Percentiles rank a stretch among this genome's conserved stretches.
phyloP scores from a whole-genome alignment of 345 rosid species.

The Populus ilicifolia region DNA sequence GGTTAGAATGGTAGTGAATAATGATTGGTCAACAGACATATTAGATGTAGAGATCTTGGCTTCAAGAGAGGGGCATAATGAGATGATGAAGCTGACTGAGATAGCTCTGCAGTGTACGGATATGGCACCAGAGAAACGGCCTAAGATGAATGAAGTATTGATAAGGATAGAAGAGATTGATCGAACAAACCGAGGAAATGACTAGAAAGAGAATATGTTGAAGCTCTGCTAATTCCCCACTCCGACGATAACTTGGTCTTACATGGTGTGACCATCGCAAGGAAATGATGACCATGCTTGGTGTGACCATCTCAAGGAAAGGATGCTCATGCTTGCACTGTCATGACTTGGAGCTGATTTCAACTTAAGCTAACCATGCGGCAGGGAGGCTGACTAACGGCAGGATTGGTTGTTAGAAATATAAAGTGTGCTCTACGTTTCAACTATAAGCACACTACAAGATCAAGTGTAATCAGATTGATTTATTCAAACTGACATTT shows the following conservation, averaged over 20 bases:
- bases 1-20: conserved; percentile 41
- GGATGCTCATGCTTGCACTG: background rate
- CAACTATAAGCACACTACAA: background rate
- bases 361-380: background rate
- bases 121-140: conserved; percentile 39
- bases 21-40: conserved; percentile 56
- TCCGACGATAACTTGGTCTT: background rate
- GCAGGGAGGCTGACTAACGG: background rate
- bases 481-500: background rate
- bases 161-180: conserved; percentile 43
- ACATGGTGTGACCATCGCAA: background rate
- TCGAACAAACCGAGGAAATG: conserved; percentile 9
- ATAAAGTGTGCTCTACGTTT: background rate
- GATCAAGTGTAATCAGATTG: background rate
- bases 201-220: background rate
- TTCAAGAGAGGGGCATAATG: conserved; percentile 41
- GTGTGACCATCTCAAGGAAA: background rate
- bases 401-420: background rate
- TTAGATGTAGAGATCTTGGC: conserved; percentile 44
- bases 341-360: background rate
- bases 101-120: conserved; percentile 51
- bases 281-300: background rate
- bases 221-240: background rate
- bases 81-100: conserved; percentile 48
- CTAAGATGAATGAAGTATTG: conserved; percentile 39